Evolutionary conservation across 371 early-diverging fungal species (phyloP).

Genomic region (Haplosporangium sp.): DNA sequence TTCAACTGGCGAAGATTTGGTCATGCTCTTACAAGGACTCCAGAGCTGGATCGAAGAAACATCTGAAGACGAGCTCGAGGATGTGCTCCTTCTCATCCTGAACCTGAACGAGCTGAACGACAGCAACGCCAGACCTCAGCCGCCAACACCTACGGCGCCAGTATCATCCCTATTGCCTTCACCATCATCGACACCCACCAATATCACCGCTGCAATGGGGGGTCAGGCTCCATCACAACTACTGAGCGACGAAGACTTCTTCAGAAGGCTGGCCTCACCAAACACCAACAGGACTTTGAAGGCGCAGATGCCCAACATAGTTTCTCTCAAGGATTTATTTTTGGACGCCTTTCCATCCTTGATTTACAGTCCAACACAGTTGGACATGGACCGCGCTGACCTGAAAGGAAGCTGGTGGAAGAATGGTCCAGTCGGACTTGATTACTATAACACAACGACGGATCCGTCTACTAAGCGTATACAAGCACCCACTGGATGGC

Average conservation of each 20-base stretch:
- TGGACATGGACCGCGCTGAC: conserved; percentile 31
- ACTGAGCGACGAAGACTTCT: conserved; percentile 18
- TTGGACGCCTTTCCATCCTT: conserved; percentile 27
- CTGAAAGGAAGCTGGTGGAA: conserved; percentile 38
- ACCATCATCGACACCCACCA: conserved; percentile 4
- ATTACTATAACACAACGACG: conserved; percentile 43
- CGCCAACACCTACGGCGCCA: conserved; percentile 3
- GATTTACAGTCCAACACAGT: conserved; percentile 32
- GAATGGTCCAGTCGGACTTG: conserved; percentile 24
- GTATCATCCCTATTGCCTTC: neutral
- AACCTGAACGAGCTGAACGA: conserved; percentile 42
- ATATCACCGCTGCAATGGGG: neutral
- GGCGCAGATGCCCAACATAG: conserved; percentile 18
- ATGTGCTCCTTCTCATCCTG: conserved; percentile 35
- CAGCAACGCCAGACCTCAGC: conserved; percentile 15
- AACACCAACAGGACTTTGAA: conserved; percentile 44
- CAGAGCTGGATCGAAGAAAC: conserved; percentile 27
- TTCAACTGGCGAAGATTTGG: conserved; percentile 40
- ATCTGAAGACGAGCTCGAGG: conserved; percentile 21
- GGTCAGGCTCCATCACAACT: neutral
- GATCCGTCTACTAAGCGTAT: conserved; percentile 19
- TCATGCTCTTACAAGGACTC: conserved; percentile 31
- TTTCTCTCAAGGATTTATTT: conserved; percentile 34
- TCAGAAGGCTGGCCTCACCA: conserved; percentile 22
- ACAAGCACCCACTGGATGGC: conserved; percentile 40